phyloP scores from a whole-genome alignment of 805 yeast genomes.

The Lachancea thermotolerans region DNA sequence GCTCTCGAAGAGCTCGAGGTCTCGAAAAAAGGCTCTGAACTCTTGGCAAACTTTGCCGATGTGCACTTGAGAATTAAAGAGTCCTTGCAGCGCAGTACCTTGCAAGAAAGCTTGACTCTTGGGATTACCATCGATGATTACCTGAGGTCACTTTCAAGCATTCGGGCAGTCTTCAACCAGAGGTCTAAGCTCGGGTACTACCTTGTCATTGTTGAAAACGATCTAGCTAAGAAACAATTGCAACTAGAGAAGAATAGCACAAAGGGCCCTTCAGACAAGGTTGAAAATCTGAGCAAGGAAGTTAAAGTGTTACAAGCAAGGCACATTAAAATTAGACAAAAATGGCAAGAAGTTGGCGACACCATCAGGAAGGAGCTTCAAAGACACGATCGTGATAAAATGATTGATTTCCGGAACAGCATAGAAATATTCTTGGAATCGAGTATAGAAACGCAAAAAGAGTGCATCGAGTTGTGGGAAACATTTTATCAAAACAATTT shows the following conservation, averaged over 20 bases:
- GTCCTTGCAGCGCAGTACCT: slow-evolving; percentile 64
- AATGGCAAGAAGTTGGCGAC: slow-evolving; percentile 57
- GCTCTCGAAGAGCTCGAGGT: slow-evolving; percentile 70
- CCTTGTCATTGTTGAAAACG: slow-evolving; percentile 44
- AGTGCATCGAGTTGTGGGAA: slow-evolving; percentile 81
- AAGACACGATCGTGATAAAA: slow-evolving; percentile 64
- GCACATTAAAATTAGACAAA: slow-evolving; percentile 46
- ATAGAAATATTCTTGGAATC: slow-evolving; percentile 89
- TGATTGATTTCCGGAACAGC: slow-evolving; percentile 78
- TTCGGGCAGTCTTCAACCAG: slow-evolving; percentile 66
- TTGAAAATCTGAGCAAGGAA: slow-evolving; percentile 52
- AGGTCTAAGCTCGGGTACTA: slow-evolving; percentile 52
- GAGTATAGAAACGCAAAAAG: slow-evolving; percentile 88
- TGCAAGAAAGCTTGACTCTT: slow-evolving; percentile 80
- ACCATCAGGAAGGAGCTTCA: slow-evolving; percentile 62
- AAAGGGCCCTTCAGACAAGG: slow-evolving; percentile 51
- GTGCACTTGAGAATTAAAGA: slow-evolving; percentile 67
- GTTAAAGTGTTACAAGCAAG: slow-evolving; percentile 48
- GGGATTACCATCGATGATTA: slow-evolving; percentile 89
- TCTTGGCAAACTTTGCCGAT: slow-evolving; percentile 63
- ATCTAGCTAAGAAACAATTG: slow-evolving; percentile 40
- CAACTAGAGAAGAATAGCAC: slow-evolving; percentile 42
- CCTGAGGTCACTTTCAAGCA: slow-evolving; percentile 65
- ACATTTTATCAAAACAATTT: slow-evolving; percentile 63
- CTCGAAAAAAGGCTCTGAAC: slow-evolving; percentile 54